Base-by-base conservation (phyloP, 352 stramenopile species). In the Pythium folliculosum region DNA sequence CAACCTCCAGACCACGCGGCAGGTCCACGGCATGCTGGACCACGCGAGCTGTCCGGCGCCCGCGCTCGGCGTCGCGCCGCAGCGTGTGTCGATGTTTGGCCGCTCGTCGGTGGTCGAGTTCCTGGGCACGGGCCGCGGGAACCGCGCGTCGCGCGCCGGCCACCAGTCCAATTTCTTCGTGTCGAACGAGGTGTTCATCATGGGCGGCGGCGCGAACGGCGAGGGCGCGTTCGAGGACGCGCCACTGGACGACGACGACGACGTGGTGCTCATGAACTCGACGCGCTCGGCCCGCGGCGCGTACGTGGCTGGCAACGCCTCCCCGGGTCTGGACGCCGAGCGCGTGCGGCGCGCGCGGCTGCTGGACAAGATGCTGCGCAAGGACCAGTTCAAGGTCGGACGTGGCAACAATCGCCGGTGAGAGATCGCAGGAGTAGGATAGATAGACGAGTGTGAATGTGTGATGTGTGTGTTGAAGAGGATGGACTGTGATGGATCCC, bases 51-150 rank as follows among this genome's bases (percentile, higher is more conserved):
- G 50, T 0, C 37, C 7, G 13, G 45, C 35, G 45, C 30, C 16
- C 45, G 45, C 35, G 45, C 30, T 21, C 45, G 37, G 22, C 16
- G 32, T 44, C 12, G 32, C 61, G 25, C 81, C 81, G 22, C 78
- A 72, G 60, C 81, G 81, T 55, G 78, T 89, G 63, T 82, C 77
- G 17, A 88, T 90, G 79, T 88, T 86, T 51, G 81, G 81, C 58
- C 57, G 55, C 16, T 51, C 55, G 37, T 70, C 64, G 5, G 27
- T 23, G 1, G 64, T 65, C 44, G 49, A 70, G 32, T 64, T 64
- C 50, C 16, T 61, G 30, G 49, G 56, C 8, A 59, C 53, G 16
- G 35, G 55, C 6, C 56, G 55, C 10, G 64, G 55, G n/a, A 27
- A 53, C 9, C 32, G 48, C 14, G 21, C 8, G 35, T 32, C 27